Conservation (phyloP, 139 green algal species). For the Chlorella vulgaris region DNA sequence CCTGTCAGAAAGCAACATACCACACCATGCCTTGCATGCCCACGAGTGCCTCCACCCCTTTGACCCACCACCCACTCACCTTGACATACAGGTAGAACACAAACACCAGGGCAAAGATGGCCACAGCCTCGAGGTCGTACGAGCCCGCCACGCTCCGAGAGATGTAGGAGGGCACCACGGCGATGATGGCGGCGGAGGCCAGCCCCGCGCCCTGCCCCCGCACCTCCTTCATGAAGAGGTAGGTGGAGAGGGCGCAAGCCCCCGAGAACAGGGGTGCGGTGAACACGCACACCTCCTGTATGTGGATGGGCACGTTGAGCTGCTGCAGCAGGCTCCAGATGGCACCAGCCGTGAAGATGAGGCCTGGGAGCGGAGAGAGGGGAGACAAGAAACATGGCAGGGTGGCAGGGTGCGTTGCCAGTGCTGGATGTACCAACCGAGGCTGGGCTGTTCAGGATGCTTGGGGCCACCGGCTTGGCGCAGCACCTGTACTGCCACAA, state of each 20-base stretch:
- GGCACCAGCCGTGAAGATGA: conserved; percentile 90
- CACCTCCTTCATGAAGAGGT: conserved; percentile 84
- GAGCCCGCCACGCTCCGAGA: conserved; percentile 84
- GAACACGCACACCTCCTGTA: conserved; percentile 97
- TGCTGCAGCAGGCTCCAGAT: conserved; percentile 89
- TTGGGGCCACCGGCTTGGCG: too few relatives aligned
- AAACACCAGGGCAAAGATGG: conserved; percentile 93
- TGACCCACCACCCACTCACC: conserved; percentile 17
- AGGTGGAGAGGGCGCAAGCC: conserved; percentile 83
- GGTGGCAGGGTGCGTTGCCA: background rate
- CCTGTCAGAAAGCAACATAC: too few relatives aligned
- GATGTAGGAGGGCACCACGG: conserved; percentile 91
- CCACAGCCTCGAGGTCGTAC: conserved; percentile 92
- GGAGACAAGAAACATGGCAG: background rate
- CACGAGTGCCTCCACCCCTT: too few relatives aligned
- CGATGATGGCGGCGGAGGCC: conserved; percentile 84
- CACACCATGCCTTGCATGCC: too few relatives aligned
- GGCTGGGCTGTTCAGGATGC: too few relatives aligned
- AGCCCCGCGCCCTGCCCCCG: conserved; percentile 82
- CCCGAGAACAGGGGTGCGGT: conserved; percentile 94
- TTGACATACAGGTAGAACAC: conserved; percentile 93
- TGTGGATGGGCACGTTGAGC: conserved; percentile 90
- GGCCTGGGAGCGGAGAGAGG: conserved; percentile 58
- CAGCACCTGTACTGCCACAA: too few relatives aligned
- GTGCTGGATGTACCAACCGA: too few relatives aligned